Evolutionary conservation across 2,329 filamentous ascomycete genomes (phyloP), one percentile per base, ranked within the genome.

Genomic region (Diplodia scrobiculata): DNA sequence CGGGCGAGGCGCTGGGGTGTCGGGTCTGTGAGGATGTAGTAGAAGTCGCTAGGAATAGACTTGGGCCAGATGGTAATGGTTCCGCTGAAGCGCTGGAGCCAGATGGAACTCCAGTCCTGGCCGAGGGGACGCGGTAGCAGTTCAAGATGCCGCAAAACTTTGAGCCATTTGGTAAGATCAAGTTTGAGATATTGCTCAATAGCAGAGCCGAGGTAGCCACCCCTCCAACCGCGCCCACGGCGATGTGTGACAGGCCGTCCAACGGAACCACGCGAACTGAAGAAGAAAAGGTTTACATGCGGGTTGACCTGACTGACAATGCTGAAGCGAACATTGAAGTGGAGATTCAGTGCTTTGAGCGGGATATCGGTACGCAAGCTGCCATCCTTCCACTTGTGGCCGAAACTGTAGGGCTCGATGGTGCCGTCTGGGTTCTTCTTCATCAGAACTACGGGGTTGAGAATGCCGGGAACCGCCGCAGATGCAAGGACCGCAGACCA

Each of bases 361-460:
- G 95, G 95, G 32, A 99, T 97, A 73, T 99, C 95, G 0, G 95
- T 99, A 45, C 95, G 86, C 65, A 99, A 80, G 71, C 90, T 95
- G 63, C 95, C 95, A 76, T 99, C 95, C 78, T 99, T 99, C 95
- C 95, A 99, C 79, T 98, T 98, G 82, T 98, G 93, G 0, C 95
- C 95, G 74, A 99, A 99, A 0, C 91, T 96, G 78, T 97, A 99
- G 0, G 95, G 95, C 0, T 87, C 87, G 3, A 99, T 82, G 1
- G 83, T 87, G 1, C 92, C 93, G 67, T 92, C 86, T 19, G 84
- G 83, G 63, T 85, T 90, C 80, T 96, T 97, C 83, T 87, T 88
- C 89, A 97, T 91, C 7, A 99, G 86, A 1, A 99, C 94, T 2
- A 96, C 91, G 0, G 95, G 95, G 73, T 98, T 98, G 41, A 98